These are phyloP conservation scores for Emmonsiellopsis sp. DNA, from an alignment of 2,329 filamentous ascomycete genomes.

Conservation along the genomic window DNA sequence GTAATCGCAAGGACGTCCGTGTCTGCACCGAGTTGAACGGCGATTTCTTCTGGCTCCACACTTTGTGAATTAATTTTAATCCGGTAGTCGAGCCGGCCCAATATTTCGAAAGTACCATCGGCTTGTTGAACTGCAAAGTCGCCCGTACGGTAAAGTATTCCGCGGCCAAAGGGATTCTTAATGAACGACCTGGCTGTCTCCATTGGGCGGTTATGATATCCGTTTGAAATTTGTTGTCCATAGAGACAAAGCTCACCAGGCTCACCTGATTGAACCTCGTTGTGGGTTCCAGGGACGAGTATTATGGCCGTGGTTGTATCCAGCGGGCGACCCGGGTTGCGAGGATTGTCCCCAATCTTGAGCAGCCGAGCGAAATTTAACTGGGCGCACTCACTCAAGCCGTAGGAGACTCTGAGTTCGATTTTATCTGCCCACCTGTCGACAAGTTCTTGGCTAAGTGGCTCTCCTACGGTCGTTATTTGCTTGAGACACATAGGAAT, in stretches of 20 bases:
- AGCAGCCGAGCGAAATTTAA: neutral
- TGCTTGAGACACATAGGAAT: neutral
- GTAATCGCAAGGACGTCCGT: neutral
- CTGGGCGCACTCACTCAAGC: constrained; percentile 5
- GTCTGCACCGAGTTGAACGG: constrained; percentile 5
- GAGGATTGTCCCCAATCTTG: neutral
- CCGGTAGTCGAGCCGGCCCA: constrained; percentile 9
- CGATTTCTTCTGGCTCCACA: constrained; percentile 37
- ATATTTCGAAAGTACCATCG: constrained; percentile 12
- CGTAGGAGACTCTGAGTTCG: constrained; percentile 5
- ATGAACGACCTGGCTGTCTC: constrained; percentile 12
- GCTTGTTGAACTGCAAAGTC: constrained; percentile 11
- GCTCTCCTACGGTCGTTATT: neutral
- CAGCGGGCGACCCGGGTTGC: constrained; percentile 8
- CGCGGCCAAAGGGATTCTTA: constrained; percentile 9
- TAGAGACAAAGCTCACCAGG: constrained; percentile 22
- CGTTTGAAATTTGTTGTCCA: constrained; percentile 27
- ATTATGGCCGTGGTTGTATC: constrained; percentile 13
- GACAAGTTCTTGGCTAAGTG: neutral
- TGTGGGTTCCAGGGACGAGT: constrained; percentile 19
- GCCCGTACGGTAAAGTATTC: constrained; percentile 11
- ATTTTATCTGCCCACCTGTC: neutral
- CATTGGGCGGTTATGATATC: constrained; percentile 20
- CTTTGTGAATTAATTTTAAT: constrained; percentile 11
- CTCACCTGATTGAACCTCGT: constrained; percentile 20